Base-by-base conservation (phyloP, 2,329 filamentous ascomycete species). In the Coniochaeta pulveracea region DNA sequence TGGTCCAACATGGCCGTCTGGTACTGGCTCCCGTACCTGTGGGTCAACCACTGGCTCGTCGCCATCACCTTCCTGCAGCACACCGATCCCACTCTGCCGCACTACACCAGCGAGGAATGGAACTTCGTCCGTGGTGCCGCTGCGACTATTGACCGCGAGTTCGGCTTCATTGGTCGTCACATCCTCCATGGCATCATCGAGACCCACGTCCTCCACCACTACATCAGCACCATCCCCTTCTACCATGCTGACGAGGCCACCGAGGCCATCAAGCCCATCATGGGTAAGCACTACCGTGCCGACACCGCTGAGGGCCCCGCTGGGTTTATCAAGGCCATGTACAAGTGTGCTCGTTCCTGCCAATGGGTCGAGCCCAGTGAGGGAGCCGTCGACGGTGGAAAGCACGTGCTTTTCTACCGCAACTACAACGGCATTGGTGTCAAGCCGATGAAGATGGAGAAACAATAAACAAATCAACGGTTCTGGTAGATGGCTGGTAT, bases 11-110 rank as follows among this genome's bases (percentile, higher is more conserved):
- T 96, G 56, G 63, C 83, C 39, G 81, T 98, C 42, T 96, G 91
- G 89, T 98, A 98, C 64, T 77, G 88, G 51, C 54, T 93, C 38
- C 91, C 91, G 23, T 98, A 96, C 58, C 69, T 95, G 40, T 95
- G 89, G 89, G 88, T 95, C 34, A 93, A 96, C 74, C 86, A 95
- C 75, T 96, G 89, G 89, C 81, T 96, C 38, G 84, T 35, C 6
- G 88, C 88, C 56, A 96, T 96, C 59, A 96, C 89, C 47, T 96
- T 78, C 72, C 77, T 96, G 42, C 89, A 96, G 64, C 89, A 96
- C 74, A 95, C 89, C 53, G 88, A 96, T 57, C 88, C 88, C 30
- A 76, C 81, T 26, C 81, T 96, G 28, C 89, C 89, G 39, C 89
- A 96, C 71, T 96, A 96, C 71, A 74, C 79, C 36, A 72, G 76